Base-by-base conservation (phyloP, 768 basidiomycete genomes). In the Porphyrellus cyaneotinctus region DNA sequence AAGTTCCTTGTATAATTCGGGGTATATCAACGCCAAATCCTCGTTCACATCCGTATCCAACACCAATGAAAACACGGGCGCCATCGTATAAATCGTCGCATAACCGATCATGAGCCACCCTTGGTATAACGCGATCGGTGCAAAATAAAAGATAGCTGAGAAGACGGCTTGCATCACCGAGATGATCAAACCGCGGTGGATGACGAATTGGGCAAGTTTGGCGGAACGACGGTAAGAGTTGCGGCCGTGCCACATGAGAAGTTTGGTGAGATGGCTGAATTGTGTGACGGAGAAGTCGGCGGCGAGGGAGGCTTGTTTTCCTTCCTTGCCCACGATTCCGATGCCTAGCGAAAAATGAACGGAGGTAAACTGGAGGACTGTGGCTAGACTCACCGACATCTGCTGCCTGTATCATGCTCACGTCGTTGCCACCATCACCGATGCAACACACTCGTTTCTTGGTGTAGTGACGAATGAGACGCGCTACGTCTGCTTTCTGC, bases 331-430 rank as follows among this genome's bases (percentile, higher is more conserved):
- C 17, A 98, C 97, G 58, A 99, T 98, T 20, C 97, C 97, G 30
- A 99, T 84, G 47, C 95, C 93, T 94, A 47, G 7, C 26, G 9
- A 28, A 17, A 11, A 26, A 22, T 18, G 22, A 0, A 18, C 11
- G 18, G 23, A 28, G 17, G n/a, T 38, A 17, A 18, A 33, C 6
- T 14, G 38, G 10, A 13, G 23, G 33, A 14, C 32, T 5, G 15
- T 43, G 10, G 17, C 37, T 50, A 15, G 28, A 83, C 92, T 67
- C 43, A 93, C 94, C 95, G 53, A 99, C 94, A 63, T 98, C 93
- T 3, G 97, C 97, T 2, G 97, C 97, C 65, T 98, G 97, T 56
- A 99, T 99, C 97, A 99, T 99, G 68, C 91, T 93, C 57, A 99
- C 97, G 67, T 99, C 97, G 68, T 99, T 99, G 5, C 97, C 97